Percentiles rank a stretch among this genome's conserved stretches.
phyloP scores from a whole-genome alignment of 2,329 filamentous ascomycete genomes.

The Botryosphaeria agaves region DNA sequence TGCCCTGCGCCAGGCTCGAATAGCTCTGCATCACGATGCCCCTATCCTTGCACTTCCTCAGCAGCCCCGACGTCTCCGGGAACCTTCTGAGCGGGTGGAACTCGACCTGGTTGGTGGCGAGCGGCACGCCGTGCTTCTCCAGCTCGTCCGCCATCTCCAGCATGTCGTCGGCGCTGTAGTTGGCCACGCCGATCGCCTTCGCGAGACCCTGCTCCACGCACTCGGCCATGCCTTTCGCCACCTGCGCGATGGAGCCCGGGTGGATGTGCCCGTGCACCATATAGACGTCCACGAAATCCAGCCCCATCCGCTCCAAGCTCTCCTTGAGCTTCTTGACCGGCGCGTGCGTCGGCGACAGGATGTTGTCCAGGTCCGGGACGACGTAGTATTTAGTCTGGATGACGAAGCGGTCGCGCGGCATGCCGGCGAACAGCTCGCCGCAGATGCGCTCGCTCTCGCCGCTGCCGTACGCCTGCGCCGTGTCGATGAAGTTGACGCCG shows the following conservation, averaged over 20 bases:
- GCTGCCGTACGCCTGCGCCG: conserved; percentile 24
- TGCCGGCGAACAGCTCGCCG: conserved; percentile 18
- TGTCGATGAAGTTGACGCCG: conserved; percentile 26
- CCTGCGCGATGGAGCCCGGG: conserved; percentile 18
- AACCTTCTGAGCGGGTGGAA: conserved; percentile 23
- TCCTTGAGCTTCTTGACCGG: conserved; percentile 19
- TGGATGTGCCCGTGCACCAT: conserved; percentile 28
- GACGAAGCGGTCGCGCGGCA: conserved; percentile 18
- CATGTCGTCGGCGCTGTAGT: conserved; percentile 25
- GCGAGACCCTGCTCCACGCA: conserved; percentile 25
- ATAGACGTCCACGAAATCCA: conserved; percentile 25
- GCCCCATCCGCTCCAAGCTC: conserved; percentile 19
- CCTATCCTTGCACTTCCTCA: conserved; percentile 22
- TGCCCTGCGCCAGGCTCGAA: conserved; percentile 21
- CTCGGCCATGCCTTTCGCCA: conserved; percentile 23
- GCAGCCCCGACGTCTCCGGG: conserved; percentile 22
- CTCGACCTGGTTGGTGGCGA: conserved; percentile 28
- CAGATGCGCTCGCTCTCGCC: conserved; percentile 25
- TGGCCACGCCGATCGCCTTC: conserved; percentile 25
- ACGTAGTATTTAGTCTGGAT: conserved; percentile 23
- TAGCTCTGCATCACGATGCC: conserved; percentile 26
- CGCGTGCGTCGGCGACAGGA: conserved; percentile 14
- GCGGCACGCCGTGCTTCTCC: conserved; percentile 18
- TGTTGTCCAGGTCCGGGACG: conserved; percentile 16
- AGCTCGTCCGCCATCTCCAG: conserved; percentile 24